Evolutionary conservation across 768 basidiomycete species (phyloP).

Genomic region (Russula sp.): DNA sequence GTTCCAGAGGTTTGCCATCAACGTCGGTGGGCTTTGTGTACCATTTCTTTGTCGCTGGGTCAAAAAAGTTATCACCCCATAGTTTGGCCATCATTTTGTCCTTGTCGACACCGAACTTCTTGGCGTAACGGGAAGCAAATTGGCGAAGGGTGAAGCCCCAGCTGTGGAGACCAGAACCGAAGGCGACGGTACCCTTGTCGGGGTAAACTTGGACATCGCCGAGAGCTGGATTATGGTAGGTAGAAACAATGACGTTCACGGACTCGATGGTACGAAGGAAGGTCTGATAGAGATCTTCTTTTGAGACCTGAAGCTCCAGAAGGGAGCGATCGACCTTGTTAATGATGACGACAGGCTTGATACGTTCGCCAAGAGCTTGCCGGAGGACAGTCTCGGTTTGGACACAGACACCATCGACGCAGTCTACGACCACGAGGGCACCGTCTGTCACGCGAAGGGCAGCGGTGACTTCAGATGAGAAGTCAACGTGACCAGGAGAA

Average conservation of each 20-base stretch:
- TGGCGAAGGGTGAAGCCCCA: conserved; percentile 99
- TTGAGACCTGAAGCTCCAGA: conserved; percentile 94
- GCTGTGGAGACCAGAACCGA: conserved; percentile 98
- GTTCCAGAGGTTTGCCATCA: conserved; percentile 89
- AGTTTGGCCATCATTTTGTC: conserved; percentile 97
- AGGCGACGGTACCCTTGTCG: conserved; percentile 96
- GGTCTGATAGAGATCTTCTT: conserved; percentile 95
- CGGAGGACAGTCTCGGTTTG: conserved; percentile 99
- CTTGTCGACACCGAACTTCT: conserved; percentile 99
- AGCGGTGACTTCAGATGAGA: conserved; percentile 99
- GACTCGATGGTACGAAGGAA: conserved; percentile 97
- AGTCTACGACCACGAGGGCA: conserved; percentile 99
- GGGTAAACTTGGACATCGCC: conserved; percentile 99
- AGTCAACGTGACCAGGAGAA: conserved; percentile 99
- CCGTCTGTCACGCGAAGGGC: conserved; percentile 99
- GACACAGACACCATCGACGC: conserved; percentile 98
- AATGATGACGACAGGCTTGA: conserved; percentile 98
- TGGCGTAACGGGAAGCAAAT: conserved; percentile 89
- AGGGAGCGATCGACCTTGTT: conserved; percentile 99
- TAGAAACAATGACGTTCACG: conserved; percentile 98
- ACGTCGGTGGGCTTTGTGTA: conserved; percentile 64
- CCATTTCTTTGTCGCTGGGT: conserved; percentile 96
- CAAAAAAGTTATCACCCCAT: conserved; percentile 99
- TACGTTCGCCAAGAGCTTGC: conserved; percentile 94
- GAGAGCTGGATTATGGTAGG: conserved; percentile 87